Evolutionary conservation across 805 yeast genomes (phyloP).

Genomic region (Barnettozyma vustinii): DNA sequence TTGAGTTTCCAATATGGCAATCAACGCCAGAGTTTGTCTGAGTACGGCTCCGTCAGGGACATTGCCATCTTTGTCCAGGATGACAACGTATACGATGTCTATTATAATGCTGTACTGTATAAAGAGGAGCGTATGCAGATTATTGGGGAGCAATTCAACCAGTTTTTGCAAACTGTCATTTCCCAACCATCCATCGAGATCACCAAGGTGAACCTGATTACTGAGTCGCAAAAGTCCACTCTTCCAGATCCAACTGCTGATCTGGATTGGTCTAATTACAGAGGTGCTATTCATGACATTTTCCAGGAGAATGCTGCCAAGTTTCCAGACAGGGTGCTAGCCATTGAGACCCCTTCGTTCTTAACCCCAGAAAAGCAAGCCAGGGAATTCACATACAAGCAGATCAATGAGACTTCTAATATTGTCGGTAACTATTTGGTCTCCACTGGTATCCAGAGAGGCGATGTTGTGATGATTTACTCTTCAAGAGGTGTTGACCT

Average conservation of each 20-base stretch:
- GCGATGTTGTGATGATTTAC: constrained; percentile 96
- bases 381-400: constrained; percentile 75
- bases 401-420: constrained; percentile 90
- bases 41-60: constrained; percentile 55
- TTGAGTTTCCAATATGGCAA: constrained; percentile 48
- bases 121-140: constrained; percentile 61
- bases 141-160: constrained; percentile 66
- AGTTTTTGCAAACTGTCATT: constrained; percentile 39
- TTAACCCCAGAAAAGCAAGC: constrained; percentile 44
- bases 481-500: constrained; percentile 97
- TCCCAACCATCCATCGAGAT: constrained; percentile 37
- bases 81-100: constrained; percentile 35
- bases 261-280: constrained; percentile 83
- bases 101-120: constrained; percentile 74
- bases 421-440: constrained; percentile 86
- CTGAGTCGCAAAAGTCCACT: constrained; percentile 50
- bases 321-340: constrained; percentile 85
- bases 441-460: constrained; percentile 73
- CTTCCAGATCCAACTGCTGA: constrained; percentile 87
- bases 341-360: constrained; percentile 82
- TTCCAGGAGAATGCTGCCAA: constrained; percentile 80
- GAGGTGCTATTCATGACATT: constrained; percentile 96
- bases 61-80: constrained; percentile 46
- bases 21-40: constrained; percentile 21
- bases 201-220: constrained; percentile 62